Evolutionary conservation across 2,329 filamentous ascomycete species (phyloP).

Genomic region (Botrytis deweyae): DNA sequence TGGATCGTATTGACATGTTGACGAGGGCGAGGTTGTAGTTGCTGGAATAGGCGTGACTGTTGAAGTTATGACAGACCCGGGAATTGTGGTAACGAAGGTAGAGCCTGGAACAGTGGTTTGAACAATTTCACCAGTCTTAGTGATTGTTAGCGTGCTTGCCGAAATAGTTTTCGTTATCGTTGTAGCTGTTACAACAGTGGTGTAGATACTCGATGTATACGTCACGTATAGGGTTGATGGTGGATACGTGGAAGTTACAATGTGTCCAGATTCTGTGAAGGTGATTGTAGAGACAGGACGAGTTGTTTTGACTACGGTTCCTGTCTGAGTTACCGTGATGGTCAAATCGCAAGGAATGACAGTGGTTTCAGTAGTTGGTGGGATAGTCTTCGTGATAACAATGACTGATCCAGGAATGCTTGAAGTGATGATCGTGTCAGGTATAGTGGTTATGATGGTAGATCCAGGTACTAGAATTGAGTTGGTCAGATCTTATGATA

Average conservation of each 20-base stretch:
- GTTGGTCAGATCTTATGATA: neutral
- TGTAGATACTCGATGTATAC: conserved; percentile 3
- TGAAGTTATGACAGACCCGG: conserved; percentile 1
- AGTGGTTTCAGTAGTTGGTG: conserved; percentile 3
- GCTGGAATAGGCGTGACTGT: neutral
- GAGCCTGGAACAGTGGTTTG: conserved; percentile 3
- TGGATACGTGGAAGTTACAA: neutral
- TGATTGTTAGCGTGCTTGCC: neutral
- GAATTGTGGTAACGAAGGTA: neutral
- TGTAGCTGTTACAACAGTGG: conserved; percentile 4
- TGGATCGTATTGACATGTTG: neutral
- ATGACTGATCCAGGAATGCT: conserved; percentile 3
- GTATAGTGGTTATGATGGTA: conserved; percentile 1
- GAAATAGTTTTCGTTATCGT: conserved; percentile 12
- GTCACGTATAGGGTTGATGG: conserved; percentile 1
- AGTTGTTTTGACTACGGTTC: neutral
- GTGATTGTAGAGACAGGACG: conserved; percentile 11
- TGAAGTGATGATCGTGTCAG: neutral
- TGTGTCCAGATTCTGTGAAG: neutral
- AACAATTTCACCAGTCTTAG: neutral
- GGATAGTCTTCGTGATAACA: conserved; percentile 11
- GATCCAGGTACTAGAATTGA: neutral
- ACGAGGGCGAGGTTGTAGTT: neutral
- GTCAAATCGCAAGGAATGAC: conserved; percentile 15
- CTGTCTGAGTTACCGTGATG: neutral